Base-by-base conservation (phyloP, 805 yeast genomes). In the Clavispora vitiphila region DNA sequence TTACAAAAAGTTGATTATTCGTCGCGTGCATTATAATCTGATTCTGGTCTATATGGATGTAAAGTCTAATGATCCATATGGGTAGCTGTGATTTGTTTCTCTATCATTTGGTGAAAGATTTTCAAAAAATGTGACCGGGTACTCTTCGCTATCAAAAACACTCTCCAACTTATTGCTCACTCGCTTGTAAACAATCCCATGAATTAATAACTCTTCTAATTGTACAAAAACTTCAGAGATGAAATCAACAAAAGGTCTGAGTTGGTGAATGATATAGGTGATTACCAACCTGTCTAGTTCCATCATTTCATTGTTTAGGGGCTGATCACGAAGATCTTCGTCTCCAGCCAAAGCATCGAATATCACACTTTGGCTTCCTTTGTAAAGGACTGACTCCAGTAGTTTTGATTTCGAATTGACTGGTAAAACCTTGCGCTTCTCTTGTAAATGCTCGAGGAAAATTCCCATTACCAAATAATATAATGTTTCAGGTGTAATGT, bases 281-380 rank as follows among this genome's bases (percentile, higher is more conserved):
- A 68, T 62, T 5, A 55, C 64, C 46, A 65, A 53, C 41, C 54
- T 58, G 46, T 65, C 71, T 20, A 64, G 58, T 39, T 57, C 57
- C 37, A 50, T 7, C 15, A 20, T 12, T 16, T 12, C 14, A 32
- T 19, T 16, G 12, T 11, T n/a, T 12, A 12, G 16, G 6, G 22
- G 14, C 18, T 4, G 15, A 8, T n/a, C 18, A 27, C 14, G 9
- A 14, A 11, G 16, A n/a, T 12, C 23, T 3, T 32, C 16, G 3
- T 12, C 24, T 11, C 14, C 35, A 19, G 24, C 6, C 9, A 14
- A 20, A 19, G 24, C 24, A 12, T 19, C 35, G 12, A 32, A 3
- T 19, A 21, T 26, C 32, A 32, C 15, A n/a, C 16, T 19, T 20
- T n/a, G 3, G 11, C 35, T 32, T 19, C 16, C 35, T 11, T 19